Evolutionary conservation across 176 grass and related monocot species (phyloP), one percentile per base, ranked within the genome.

Genomic region (Stipa capillata): DNA sequence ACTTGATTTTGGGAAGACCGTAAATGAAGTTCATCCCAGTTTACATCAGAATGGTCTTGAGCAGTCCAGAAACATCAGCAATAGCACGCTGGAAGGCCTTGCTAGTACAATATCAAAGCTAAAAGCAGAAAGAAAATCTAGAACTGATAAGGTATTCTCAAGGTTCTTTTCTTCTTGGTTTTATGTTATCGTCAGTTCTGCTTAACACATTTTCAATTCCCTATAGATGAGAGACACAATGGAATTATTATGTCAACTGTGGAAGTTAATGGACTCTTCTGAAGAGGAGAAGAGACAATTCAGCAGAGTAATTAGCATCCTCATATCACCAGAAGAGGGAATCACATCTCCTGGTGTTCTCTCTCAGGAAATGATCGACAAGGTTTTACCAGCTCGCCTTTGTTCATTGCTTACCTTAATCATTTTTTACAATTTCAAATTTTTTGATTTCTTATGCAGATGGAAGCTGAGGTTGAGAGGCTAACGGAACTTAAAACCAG

Each of bases 241-340:
- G 53, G 86, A 93, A 76, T 88, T 75, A 12, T 55, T 99, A 44
- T 93, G 85, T 82, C 82, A 99, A 52, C 90, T 99, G 31, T 95
- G 96, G 96, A 93, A 99, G 47, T 23, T 99, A 77, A 95, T 99
- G 90, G 96, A 99, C 72, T 87, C 96, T 31, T 80, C 92, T 79
- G 84, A 93, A 86, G 90, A 85, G 89, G 90, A 99, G 47, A 95
- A 65, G 67, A 77, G 77, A 74, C 65, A 82, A 52, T 99, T 91
- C 66, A 83, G 68, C 83, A 91, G 53, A 87, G 55, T 95, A 70
- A 88, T 87, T 37, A 87, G 41, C 59, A 83, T 82, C 77, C 83
- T 94, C 53, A 82, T 91, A 68, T 82, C 79, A 61, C 83, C 96
- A 4, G 92, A 95, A 62, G 80, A 95, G 32, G 82, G 71, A 29